phyloP scores from a whole-genome alignment of 2,329 filamentous ascomycete species.

The Teratosphaeriaceae sp. region DNA sequence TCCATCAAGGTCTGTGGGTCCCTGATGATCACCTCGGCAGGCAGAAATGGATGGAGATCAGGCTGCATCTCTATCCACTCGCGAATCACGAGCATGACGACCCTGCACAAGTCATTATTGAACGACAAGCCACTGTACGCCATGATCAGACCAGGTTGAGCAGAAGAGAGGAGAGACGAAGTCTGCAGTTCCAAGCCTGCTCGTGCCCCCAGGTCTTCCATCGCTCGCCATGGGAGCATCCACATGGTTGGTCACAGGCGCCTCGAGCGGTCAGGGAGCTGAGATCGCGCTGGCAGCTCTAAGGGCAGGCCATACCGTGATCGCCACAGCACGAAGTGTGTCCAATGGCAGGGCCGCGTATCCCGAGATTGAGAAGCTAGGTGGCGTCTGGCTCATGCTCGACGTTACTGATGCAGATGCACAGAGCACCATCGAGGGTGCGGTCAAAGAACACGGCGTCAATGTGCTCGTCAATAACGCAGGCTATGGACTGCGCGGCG shows the following conservation, averaged over 20 bases:
- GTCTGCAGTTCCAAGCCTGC: no score
- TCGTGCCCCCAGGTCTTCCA: no score
- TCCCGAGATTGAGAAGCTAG: slow-evolving; percentile 9
- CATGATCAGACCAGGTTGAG: no score
- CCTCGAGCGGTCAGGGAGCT: slow-evolving; percentile 14
- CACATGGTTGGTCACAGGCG: slow-evolving; percentile 15
- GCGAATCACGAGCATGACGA: no score
- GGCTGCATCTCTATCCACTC: no score
- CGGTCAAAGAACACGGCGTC: slow-evolving; percentile 3
- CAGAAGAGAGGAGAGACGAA: no score
- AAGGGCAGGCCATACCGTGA: slow-evolving; percentile 10
- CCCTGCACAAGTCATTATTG: no score
- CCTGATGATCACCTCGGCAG: no score
- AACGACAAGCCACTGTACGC: no score
- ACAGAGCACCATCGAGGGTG: slow-evolving; percentile 3
- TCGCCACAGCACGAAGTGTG: slow-evolving; percentile 13
- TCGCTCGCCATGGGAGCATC: not conserved
- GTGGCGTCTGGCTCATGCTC: slow-evolving; percentile 8
- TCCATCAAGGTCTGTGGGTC: no score
- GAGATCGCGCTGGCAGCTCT: slow-evolving; percentile 15
- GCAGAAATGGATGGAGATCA: no score
- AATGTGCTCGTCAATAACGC: slow-evolving; percentile 12
- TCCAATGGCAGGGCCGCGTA: slow-evolving; percentile 4
- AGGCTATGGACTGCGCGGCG: slow-evolving; percentile 11
- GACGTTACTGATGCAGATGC: slow-evolving; percentile 8